phyloP scores from a whole-genome alignment of 331 rosid genomes.

The Acacia concinna region DNA sequence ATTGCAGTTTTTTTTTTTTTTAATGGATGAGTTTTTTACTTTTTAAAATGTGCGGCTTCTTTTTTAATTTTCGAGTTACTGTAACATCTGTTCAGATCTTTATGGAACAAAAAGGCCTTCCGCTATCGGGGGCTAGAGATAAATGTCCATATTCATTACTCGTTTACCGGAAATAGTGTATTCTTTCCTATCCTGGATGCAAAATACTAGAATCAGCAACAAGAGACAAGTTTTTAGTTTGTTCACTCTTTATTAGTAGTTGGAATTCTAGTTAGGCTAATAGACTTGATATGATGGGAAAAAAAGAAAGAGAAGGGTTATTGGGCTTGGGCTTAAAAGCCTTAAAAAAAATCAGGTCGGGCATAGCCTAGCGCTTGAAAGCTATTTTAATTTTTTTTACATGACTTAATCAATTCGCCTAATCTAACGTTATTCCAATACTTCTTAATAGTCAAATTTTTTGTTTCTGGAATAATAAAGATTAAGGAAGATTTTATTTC shows the following conservation, averaged over 20 bases:
- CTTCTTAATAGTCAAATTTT: no score
- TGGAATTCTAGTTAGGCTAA: no score
- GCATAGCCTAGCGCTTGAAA: no score
- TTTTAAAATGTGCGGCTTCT: conserved; percentile 24
- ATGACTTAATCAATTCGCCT: no score
- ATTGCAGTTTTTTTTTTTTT: conserved; percentile 6
- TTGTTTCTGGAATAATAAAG: not conserved
- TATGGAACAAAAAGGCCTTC: conserved; percentile 11
- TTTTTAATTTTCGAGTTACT: conserved; percentile 4
- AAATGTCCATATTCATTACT: conserved; percentile 37
- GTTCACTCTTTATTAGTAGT: not conserved
- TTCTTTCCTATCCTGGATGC: not conserved
- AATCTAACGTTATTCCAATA: no score
- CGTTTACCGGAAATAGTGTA: not conserved
- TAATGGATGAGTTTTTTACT: conserved; percentile 19
- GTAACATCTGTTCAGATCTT: conserved; percentile 19
- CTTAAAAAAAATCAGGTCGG: no score
- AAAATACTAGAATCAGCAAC: not conserved
- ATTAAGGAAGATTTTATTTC: not conserved
- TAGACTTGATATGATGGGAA: no score
- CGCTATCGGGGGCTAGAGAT: conserved; percentile 30
- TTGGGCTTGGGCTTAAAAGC: no score
- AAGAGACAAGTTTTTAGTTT: not conserved
- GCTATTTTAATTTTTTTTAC: no score
- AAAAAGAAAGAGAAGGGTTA: no score